phyloP scores from a whole-genome alignment of 73 alveolate genomes.

The Paramecium caudatum region DNA sequence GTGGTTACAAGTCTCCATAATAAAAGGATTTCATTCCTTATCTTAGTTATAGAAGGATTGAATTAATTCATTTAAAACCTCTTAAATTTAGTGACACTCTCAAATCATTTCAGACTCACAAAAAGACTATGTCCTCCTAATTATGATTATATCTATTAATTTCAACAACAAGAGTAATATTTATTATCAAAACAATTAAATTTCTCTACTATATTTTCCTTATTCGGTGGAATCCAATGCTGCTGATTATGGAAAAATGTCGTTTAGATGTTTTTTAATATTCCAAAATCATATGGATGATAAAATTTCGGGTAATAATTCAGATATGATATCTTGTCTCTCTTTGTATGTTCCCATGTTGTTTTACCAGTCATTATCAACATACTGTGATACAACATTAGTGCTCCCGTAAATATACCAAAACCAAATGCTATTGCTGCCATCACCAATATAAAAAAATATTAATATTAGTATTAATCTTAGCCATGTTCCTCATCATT shows the following conservation, averaged over 20 bases:
- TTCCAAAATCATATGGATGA: slow-evolving; percentile 83
- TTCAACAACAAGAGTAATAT: slow-evolving; percentile 86
- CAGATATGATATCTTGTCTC: slow-evolving; percentile 80
- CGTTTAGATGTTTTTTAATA: slow-evolving; percentile 71
- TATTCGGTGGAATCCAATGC: slow-evolving; percentile 82
- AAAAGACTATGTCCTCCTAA: background rate
- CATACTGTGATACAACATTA: slow-evolving; percentile 79
- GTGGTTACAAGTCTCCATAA: slow-evolving; percentile 8
- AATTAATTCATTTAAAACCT: background rate
- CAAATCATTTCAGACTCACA: slow-evolving; percentile 28
- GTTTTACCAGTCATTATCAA: slow-evolving; percentile 81
- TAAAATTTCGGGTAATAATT: slow-evolving; percentile 77
- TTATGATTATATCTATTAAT: background rate
- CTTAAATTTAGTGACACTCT: slow-evolving; percentile 38
- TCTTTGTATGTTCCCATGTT: slow-evolving; percentile 89
- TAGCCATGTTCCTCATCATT: slow-evolving; percentile 63
- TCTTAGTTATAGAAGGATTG: slow-evolving; percentile 48
- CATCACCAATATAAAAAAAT: slow-evolving; percentile 32
- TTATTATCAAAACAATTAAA: slow-evolving; percentile 84
- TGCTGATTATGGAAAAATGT: slow-evolving; percentile 78
- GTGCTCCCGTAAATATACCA: slow-evolving; percentile 78
- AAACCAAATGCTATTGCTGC: slow-evolving; percentile 55
- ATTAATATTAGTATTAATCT: slow-evolving; percentile 28
- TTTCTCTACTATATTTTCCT: slow-evolving; percentile 69
- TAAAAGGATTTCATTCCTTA: slow-evolving; percentile 15